Evolutionary conservation across 2,329 filamentous ascomycete genomes (phyloP), one percentile per base, ranked within the genome.

Genomic region (Aspergillus pseudonomiae): DNA sequence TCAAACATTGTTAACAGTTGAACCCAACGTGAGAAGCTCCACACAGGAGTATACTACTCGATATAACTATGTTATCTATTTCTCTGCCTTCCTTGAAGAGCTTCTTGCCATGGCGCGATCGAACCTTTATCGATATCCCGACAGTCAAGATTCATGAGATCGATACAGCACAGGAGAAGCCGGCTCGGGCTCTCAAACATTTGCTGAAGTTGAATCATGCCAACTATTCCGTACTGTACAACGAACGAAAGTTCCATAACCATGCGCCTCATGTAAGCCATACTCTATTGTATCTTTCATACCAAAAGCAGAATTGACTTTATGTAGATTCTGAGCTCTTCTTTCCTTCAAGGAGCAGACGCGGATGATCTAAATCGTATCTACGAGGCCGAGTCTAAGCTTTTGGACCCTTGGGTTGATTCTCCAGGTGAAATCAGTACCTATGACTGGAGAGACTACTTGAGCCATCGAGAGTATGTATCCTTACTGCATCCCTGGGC

Each of bases 201-300:
- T 83, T 99, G 16, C 78, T 99, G 65, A 92, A 91, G 77, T 90
- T 94, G 59, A 98, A 98, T 76, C 95, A 99, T 80, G 89, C 90
- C 69, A 97, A 95, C 75, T 87, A 96, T 78, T 88, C 93, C 36
- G 89, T 98, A 68, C 80, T 97, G 60, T 95, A 91, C 77, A 88
- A 94, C 75, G 77, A 91, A 59, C 81, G 91, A 5, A 82, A 86
- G 65, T 95, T 89, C 71, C 88, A 95, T 80, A 98, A 98, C 74
- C 91, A 96, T 79, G 83, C 90, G 70, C 85, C 92, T 45, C 93
- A 97, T 79, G 85, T 88, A 78, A 65, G 83, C 73, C 14, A 19
- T 14, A 21, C 0, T 21, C 11, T 19, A n/a, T 32, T n/a, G 2
- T 14, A 16, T 19, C 16, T 21, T 3, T 43, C n/a, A 28, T 56